Base-by-base conservation (phyloP, 208 protist species). In the Acanthamoeba rhysodes region DNA sequence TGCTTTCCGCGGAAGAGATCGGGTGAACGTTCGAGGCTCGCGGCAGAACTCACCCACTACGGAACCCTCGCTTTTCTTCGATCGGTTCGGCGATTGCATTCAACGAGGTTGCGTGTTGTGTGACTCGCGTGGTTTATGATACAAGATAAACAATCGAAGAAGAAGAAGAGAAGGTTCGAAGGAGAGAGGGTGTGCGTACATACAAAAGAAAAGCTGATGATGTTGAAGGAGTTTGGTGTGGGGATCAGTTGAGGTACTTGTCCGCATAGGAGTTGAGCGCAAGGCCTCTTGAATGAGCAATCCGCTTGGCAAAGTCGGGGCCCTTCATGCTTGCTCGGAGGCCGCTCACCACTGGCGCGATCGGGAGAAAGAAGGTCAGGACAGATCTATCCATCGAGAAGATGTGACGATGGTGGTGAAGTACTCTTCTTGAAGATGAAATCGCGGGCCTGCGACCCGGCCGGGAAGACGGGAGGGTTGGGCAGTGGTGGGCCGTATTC, bases 371-470 rank as follows among this genome's bases (percentile, higher is more conserved):
- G 45, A 12, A 68, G 7, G 87, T 82, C 34, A 82, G 70, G 20
- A 45, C 32, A 0, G 2, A 50, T 68, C 24, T 7, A 2, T 2
- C 41, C 3, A n/a, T 29, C 62, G 6, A 68, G 62, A 68, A 68
- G 10, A 22, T 68, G 32, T 78, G n/a, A n/a, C n/a, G 14, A 7
- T 76, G 24, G 27, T 24, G 37, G 37, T 16, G 10, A 37, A 22
- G 87, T 57, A 93, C 87, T 76, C 59, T 93, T 93, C 50, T 53
- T 68, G 29, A 93, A 76, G 20, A 93, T 70, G 41, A 93, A 93
- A 0, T 93, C 87, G 18, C 87, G 87, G 14, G 64, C 55, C 59
- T 93, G 55, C 24, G 87, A 4, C 14, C 87, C 87, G 4, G 55
- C 20, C 22, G 37, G 87, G 59, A 93, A 93, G 18, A 93, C 8